These are phyloP conservation scores for Entomophthora muscae DNA, from an alignment of 371 early-diverging fungal genomes.

Conservation along the genomic window DNA sequence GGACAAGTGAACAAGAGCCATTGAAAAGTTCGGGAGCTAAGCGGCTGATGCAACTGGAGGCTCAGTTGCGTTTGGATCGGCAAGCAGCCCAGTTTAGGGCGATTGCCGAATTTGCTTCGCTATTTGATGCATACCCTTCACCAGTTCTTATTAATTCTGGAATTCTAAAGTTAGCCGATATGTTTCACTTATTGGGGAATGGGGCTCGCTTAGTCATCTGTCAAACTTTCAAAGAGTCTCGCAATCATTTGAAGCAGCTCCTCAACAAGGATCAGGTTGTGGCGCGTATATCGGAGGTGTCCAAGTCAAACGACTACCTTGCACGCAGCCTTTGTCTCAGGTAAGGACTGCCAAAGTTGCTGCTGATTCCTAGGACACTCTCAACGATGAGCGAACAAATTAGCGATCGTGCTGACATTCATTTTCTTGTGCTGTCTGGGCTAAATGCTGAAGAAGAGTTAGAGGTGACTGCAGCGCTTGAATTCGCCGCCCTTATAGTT, in stretches of 20 bases:
- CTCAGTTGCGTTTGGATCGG: not conserved
- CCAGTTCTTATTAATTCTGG: not conserved
- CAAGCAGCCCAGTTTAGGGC: not conserved
- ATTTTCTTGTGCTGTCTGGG: not conserved
- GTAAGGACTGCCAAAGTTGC: no score
- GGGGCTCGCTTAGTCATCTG: not conserved
- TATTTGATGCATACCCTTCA: not conserved
- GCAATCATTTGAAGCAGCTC: not conserved
- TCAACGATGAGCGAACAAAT: not conserved
- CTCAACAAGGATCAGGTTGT: not conserved
- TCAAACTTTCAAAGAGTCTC: not conserved
- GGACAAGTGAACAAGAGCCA: not conserved
- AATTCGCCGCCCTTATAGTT: not conserved
- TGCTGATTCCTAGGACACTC: no score
- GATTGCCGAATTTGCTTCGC: not conserved
- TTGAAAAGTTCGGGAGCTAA: not conserved
- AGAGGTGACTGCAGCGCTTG: not conserved
- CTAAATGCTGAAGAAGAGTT: not conserved
- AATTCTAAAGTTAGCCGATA: not conserved
- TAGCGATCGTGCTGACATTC: not conserved
- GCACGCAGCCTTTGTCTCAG: not conserved
- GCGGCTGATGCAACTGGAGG: not conserved
- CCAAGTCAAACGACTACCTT: not conserved
- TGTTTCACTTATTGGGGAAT: not conserved
- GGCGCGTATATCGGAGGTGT: not conserved